A percentile compares a stretch with the other conserved stretches of the same genome.
Conservation (phyloP, 2,329 filamentous ascomycete genomes). For the Neocucurbitaria cava region DNA sequence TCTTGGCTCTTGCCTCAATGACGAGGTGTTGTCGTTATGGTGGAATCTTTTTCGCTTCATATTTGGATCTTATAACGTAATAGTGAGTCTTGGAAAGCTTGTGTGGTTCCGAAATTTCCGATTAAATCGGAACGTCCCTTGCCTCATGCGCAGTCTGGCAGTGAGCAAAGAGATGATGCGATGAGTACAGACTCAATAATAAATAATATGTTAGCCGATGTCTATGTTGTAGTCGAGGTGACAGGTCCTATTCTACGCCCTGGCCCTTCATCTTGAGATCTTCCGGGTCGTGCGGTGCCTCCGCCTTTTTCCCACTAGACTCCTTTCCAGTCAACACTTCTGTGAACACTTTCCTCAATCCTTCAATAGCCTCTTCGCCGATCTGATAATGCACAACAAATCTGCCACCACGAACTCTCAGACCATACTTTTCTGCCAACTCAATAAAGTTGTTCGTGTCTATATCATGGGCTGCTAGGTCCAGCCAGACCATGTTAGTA, state of each 20-base stretch:
- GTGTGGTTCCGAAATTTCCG: constrained; percentile 17
- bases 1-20: constrained; percentile 25
- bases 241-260: constrained; percentile 32
- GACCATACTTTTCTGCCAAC: constrained; percentile 63
- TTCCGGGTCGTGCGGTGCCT: constrained; percentile 28
- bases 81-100: constrained; percentile 23
- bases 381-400: constrained; percentile 78
- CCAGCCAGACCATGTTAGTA: constrained; percentile 93
- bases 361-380: constrained; percentile 65
- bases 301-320: constrained; percentile 24
- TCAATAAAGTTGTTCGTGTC: constrained; percentile 61
- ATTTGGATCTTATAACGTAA: constrained; percentile 23
- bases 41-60: not conserved
- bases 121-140: constrained; percentile 5
- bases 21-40: constrained; percentile 14
- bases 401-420: constrained; percentile 64
- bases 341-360: constrained; percentile 45
- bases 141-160: constrained; percentile 1
- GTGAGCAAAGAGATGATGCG: not conserved
- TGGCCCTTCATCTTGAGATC: constrained; percentile 41
- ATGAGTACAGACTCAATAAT: too few species aligned
- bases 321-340: constrained; percentile 30
- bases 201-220: too few species aligned
- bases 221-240: too few species aligned
- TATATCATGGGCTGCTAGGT: constrained; percentile 68